These are phyloP conservation scores for Diplodia intermedia DNA, from an alignment of 2,329 filamentous ascomycete genomes.

Conservation along the genomic window DNA sequence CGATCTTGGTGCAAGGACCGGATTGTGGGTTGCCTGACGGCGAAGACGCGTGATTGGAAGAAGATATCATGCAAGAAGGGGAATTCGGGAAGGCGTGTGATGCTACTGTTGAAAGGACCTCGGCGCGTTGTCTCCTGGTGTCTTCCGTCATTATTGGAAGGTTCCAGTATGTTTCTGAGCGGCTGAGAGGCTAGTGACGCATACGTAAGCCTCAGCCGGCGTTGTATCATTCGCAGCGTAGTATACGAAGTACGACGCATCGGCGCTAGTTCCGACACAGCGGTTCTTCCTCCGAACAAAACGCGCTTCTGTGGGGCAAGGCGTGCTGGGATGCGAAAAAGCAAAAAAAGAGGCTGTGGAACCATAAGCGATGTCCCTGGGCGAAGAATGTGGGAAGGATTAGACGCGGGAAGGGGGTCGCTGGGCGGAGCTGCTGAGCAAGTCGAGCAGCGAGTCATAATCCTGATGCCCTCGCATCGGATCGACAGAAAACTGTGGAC, in stretches of 20 bases:
- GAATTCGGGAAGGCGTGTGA: background rate
- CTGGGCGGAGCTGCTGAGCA: background rate
- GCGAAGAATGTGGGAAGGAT: background rate
- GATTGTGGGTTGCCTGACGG: too few species aligned
- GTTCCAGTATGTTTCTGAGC: background rate
- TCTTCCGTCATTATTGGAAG: background rate
- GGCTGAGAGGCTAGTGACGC: background rate
- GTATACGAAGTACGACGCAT: background rate
- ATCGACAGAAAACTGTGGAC: background rate
- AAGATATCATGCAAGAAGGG: too few species aligned
- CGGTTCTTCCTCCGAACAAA: background rate
- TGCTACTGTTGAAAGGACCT: background rate
- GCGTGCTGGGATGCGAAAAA: constrained; percentile 2
- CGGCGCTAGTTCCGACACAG: background rate
- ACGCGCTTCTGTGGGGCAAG: background rate
- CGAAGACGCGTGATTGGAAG: too few species aligned
- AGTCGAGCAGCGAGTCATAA: background rate
- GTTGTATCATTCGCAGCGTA: background rate
- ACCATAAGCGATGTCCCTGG: constrained; percentile 12
- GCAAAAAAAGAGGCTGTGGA: background rate
- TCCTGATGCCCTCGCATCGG: background rate
- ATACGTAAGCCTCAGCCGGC: background rate
- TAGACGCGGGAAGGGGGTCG: background rate
- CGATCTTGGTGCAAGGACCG: too few species aligned
- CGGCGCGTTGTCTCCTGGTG: background rate